Conservation (phyloP, 1,139 yeast species). For the Arxiozyma bovina region DNA sequence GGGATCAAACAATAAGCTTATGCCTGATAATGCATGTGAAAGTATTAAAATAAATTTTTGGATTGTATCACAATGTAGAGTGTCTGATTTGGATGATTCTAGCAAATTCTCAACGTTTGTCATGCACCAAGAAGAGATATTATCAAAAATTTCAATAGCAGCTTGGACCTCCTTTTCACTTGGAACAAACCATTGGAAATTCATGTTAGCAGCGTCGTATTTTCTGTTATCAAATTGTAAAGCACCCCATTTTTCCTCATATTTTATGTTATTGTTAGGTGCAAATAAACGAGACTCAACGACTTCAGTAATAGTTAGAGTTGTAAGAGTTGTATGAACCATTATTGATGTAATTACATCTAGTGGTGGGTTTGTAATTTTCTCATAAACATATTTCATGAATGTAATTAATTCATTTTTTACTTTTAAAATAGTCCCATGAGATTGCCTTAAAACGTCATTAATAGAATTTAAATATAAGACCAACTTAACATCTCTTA, state of each 20-base stretch:
- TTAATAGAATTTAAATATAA: slow-evolving; percentile 67
- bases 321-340: slow-evolving; percentile 57
- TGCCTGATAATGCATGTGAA: slow-evolving; percentile 62
- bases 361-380: slow-evolving; percentile 62
- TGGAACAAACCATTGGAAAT: slow-evolving; percentile 75
- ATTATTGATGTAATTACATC: slow-evolving; percentile 38
- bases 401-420: slow-evolving; percentile 44
- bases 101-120: slow-evolving; percentile 38
- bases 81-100: slow-evolving; percentile 22
- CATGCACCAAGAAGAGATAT: slow-evolving; percentile 40
- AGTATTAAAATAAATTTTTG: slow-evolving; percentile 49
- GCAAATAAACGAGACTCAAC: slow-evolving; percentile 49
- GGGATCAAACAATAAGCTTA: slow-evolving; percentile 64
- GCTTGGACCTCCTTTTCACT: slow-evolving; percentile 45
- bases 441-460: slow-evolving; percentile 67
- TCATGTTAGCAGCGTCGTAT: slow-evolving; percentile 37
- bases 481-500: slow-evolving; percentile 70
- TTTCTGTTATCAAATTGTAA: slow-evolving; percentile 46
- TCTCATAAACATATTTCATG: slow-evolving; percentile 44
- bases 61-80: slow-evolving; percentile 39
- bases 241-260: slow-evolving; percentile 64
- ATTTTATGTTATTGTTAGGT: slow-evolving; percentile 31
- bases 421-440: slow-evolving; percentile 40
- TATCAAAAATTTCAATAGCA: slow-evolving; percentile 54
- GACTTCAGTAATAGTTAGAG: slow-evolving; percentile 55